Evolutionary conservation across 2,329 filamentous ascomycete species (phyloP), one percentile per base, ranked within the genome.

Genomic region (Plectosphaerella plurivora): DNA sequence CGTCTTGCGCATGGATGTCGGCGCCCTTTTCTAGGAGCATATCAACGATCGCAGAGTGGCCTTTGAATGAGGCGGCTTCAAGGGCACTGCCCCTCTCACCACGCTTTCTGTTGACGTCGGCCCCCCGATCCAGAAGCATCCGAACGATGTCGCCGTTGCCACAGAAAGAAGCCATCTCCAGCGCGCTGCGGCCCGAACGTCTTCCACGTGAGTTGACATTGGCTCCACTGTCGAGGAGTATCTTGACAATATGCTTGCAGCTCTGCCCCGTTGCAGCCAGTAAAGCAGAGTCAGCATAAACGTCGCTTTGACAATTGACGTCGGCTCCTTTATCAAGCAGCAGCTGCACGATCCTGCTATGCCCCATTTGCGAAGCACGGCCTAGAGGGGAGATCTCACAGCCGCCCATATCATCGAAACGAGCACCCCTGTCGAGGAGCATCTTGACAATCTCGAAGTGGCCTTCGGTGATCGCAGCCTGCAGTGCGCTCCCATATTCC

Each of bases 31-130:
- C 62, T 9, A 74, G 65, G 4, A 75, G 55, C 2, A 73, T 56
- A 1, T 60, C 55, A 12, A 72, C 71, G 10, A 73, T 68, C 3
- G 71, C 66, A 0, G 49, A 53, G 33, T 64, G 60, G 3, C 70
- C 63, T 1, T 62, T 61, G 44, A 72, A 68, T 37, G 65, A 67
- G 0, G 73, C 72, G 0, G 62, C 71, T 50, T 75, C 72, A 1
- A 75, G 58, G 1, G 72, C 71, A 5, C 69, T 74, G 5, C 68
- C 65, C 1, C 61, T 8, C 33, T 36, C 33, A 14, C 33, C 33
- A 14, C 33, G 8, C 54, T 28, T 55, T 7, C 50, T 46, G 20
- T 56, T 56, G 33, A 56, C 53, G 8, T 56, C 45, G 7, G 69
- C 71, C 12, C 67, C 68, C 6, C 58, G 61, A 1, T 64, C 54